Evolutionary conservation across 192 early-diverging fungal genomes (phyloP), one percentile per base, ranked within the genome.

Genomic region (Podila horticola): DNA sequence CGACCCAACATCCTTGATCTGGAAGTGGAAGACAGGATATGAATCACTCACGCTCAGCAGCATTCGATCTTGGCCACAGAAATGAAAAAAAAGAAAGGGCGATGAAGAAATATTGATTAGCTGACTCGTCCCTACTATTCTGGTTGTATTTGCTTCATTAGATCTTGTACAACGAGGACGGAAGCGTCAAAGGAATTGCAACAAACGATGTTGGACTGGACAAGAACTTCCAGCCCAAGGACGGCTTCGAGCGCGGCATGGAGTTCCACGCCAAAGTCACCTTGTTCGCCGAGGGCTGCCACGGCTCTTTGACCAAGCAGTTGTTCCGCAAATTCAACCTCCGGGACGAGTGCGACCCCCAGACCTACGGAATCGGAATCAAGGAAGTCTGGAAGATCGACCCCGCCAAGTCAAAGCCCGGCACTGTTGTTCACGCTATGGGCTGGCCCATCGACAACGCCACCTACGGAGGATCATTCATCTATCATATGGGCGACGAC

Each of bases 351-450:
- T 87, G 86, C 57, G 85, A 95, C 65, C 93, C 90, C 51, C 98
- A 99, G 87, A 96, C 95, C 0, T 99, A 99, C 70, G 98, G 94
- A 15, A 88, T 99, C 55, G 98, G 98, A 11, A 79, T 99, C 65
- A 99, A 99, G 87, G 98, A 99, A 86, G 95, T 96, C 48, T 99
- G 98, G 98, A 97, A 99, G 84, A 83, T 99, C 22, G 90, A 91
- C 59, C 92, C 93, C 1, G 89, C 85, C 33, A 97, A 98, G 67
- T 94, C 94, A 74, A 82, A 92, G 33, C 91, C 92, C 1, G 98
- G 98, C 22, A 87, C 92, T 20, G 91, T 96, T 28, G 65, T 92
- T 28, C 98, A 99, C 74, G 90, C 95, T 20, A 74, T 97, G 66
- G 98, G 98, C 24, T 99, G 94, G 87, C 98, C 98, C 29, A 86